A percentile compares a stretch with the other conserved stretches of the same genome.
phyloP scores from a whole-genome alignment of 306 rosid species.

The Dryas alaskensis region DNA sequence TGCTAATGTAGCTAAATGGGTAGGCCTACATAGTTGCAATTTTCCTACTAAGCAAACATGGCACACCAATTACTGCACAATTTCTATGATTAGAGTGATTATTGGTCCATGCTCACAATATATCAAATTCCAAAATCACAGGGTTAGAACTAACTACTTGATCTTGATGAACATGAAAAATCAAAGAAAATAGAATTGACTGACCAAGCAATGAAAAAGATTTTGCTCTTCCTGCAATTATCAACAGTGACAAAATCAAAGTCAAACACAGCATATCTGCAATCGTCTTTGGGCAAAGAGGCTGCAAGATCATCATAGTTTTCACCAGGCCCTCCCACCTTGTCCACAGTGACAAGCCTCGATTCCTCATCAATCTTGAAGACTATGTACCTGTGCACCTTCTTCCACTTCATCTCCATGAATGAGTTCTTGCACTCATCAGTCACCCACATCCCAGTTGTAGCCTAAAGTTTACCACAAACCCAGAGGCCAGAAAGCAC shows the following conservation, averaged over 20 bases:
- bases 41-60: neutral
- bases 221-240: slow-evolving; percentile 96
- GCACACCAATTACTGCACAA: neutral
- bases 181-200: neutral
- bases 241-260: slow-evolving; percentile 97
- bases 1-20: neutral
- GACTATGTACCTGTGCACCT: slow-evolving; percentile 83
- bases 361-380: slow-evolving; percentile 95
- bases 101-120: too few species aligned
- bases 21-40: neutral
- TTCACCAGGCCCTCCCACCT: slow-evolving; percentile 89
- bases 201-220: slow-evolving; percentile 98
- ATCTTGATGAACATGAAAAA: slow-evolving; percentile 2
- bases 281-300: slow-evolving; percentile 83
- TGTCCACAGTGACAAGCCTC: slow-evolving; percentile 81
- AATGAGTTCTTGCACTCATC: slow-evolving; percentile 97
- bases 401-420: slow-evolving; percentile 99
- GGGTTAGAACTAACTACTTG: neutral
- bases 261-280: slow-evolving; percentile 95
- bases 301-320: slow-evolving; percentile 80
- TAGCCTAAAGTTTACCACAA: slow-evolving; percentile 49
- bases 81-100: neutral
- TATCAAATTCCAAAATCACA: too few species aligned
- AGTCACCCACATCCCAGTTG: slow-evolving; percentile 98
- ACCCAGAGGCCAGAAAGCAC: too few species aligned